A percentile compares a stretch with the other conserved stretches of the same genome.
Conservation (phyloP, 495 filamentous ascomycete species). For the Tetracladium setigerum region DNA sequence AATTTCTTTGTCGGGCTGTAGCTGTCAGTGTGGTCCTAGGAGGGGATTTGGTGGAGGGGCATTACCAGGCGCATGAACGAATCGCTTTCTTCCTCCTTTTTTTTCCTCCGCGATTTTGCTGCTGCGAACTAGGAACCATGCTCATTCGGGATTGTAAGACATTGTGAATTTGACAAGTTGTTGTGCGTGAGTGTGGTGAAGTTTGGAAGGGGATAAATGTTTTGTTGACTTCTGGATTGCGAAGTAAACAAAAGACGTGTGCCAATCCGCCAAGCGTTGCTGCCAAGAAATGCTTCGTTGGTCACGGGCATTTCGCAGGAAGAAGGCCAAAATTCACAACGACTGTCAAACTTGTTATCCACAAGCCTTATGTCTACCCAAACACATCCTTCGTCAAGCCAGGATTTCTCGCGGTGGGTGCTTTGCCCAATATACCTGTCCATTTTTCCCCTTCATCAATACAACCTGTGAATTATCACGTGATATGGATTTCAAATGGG, state of each 20-base stretch:
- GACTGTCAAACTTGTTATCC: too few species aligned
- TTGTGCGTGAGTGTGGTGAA: neutral
- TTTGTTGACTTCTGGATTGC: neutral
- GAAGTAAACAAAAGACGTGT: neutral
- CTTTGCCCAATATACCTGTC: too few species aligned
- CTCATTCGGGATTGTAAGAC: slow-evolving; percentile 80
- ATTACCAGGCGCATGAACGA: slow-evolving; percentile 80
- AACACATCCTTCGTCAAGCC: too few species aligned
- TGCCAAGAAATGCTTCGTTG: neutral
- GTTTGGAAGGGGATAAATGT: neutral
- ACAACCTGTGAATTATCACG: too few species aligned
- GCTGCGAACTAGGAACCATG: slow-evolving; percentile 47
- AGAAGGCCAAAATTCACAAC: too few species aligned
- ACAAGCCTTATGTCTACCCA: too few species aligned
- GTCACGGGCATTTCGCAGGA: too few species aligned
- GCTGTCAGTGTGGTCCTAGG: slow-evolving; percentile 9
- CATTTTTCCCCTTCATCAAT: too few species aligned
- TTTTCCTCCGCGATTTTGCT: slow-evolving; percentile 52
- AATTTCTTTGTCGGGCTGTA: slow-evolving; percentile 69
- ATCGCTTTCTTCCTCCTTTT: slow-evolving; percentile 76
- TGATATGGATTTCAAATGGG: too few species aligned
- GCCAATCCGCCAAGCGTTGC: too few species aligned
- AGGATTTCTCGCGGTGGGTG: too few species aligned
- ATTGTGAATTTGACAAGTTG: slow-evolving; percentile 27
- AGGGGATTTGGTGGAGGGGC: slow-evolving; percentile 2